These are phyloP conservation scores for Colletotrichum melonis DNA, from an alignment of 2,329 filamentous ascomycete species.

Conservation along the genomic window DNA sequence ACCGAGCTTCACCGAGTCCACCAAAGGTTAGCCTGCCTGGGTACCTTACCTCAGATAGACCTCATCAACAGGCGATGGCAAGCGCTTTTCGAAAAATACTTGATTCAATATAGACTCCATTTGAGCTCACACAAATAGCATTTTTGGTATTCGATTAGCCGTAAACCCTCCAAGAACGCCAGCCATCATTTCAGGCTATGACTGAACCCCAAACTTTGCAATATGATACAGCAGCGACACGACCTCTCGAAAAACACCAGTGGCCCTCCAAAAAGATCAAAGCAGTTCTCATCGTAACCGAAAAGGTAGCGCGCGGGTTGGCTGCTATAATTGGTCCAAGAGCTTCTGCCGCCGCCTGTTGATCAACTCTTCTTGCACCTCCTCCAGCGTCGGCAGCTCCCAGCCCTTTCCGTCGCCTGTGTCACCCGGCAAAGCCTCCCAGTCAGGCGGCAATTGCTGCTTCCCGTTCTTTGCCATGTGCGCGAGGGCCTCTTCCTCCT, in stretches of 20 bases:
- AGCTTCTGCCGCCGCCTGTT: conserved; percentile 86
- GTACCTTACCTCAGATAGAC: background rate
- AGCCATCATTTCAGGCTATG: conserved; percentile 23
- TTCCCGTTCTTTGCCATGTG: conserved; percentile 70
- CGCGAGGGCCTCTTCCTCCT: conserved; percentile 85
- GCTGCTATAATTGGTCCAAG: conserved; percentile 77
- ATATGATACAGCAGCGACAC: conserved; percentile 24
- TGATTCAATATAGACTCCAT: background rate
- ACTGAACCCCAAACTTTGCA: conserved; percentile 22
- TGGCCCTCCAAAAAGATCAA: background rate
- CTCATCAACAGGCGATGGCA: background rate
- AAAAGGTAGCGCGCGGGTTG: background rate
- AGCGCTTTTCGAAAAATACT: background rate
- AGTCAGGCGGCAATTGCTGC: conserved; percentile 71
- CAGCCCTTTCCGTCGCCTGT: conserved; percentile 84
- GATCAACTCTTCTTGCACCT: conserved; percentile 94
- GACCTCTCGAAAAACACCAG: background rate
- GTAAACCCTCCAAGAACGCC: conserved; percentile 26
- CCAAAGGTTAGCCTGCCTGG: too few species aligned
- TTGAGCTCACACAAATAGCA: background rate
- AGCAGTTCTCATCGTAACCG: conserved; percentile 4
- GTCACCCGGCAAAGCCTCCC: conserved; percentile 91
- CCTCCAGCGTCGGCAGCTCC: conserved; percentile 86
- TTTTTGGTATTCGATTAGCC: conserved; percentile 32
- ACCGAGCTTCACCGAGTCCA: background rate